A percentile compares a stretch with the other conserved stretches of the same genome.
Evolutionary conservation across 495 filamentous ascomycete species (phyloP).

Genomic region (Xylaria venustula): DNA sequence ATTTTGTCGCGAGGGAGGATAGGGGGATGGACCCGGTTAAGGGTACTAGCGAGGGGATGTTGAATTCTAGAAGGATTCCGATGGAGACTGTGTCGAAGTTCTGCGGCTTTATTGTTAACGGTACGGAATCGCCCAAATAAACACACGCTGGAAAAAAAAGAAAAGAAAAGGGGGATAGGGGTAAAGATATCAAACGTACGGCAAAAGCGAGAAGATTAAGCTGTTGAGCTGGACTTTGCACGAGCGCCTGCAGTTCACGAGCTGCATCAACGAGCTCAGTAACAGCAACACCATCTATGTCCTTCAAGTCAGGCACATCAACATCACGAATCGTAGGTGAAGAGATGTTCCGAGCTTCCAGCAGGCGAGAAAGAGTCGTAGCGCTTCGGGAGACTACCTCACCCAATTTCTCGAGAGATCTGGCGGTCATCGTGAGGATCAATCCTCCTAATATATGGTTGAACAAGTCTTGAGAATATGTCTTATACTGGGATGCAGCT

Average conservation of each 20-base stretch:
- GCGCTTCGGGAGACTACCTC: background rate
- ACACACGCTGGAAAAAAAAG: too few relatives aligned
- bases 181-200: background rate
- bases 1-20: constrained; percentile 21
- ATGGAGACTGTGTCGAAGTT: background rate
- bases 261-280: background rate
- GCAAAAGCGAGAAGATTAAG: background rate
- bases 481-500: too few relatives aligned
- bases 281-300: background rate
- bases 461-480: too few relatives aligned
- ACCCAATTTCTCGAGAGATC: background rate
- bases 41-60: constrained; percentile 34
- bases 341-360: background rate
- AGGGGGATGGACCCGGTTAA: constrained; percentile 21
- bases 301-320: background rate
- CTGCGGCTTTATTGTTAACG: background rate
- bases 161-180: too few relatives aligned
- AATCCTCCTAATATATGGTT: too few relatives aligned
- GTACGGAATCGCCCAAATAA: too few relatives aligned
- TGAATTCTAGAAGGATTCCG: constrained; percentile 8
- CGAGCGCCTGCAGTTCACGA: background rate
- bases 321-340: background rate
- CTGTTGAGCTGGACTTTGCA: background rate
- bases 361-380: background rate
- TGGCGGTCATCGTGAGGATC: background rate